These are phyloP conservation scores for Fusarium tanahbumbuense DNA, from an alignment of 2,329 filamentous ascomycete genomes.

Conservation along the genomic window DNA sequence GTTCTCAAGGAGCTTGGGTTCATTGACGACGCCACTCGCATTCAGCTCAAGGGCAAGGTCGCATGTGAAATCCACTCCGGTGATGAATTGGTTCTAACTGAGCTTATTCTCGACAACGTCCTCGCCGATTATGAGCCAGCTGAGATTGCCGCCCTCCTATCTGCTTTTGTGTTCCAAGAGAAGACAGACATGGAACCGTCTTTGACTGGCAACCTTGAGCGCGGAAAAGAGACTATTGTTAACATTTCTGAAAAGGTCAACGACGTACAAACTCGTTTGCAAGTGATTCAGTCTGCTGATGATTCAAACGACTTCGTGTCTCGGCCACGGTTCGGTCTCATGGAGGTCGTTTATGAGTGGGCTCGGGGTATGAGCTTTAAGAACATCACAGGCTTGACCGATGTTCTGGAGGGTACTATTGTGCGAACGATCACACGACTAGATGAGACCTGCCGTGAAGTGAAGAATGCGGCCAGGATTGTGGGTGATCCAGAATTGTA, in stretches of 20 bases:
- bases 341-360: conserved; percentile 99
- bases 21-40: conserved; percentile 86
- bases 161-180: conserved; percentile 96
- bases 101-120: conserved; percentile 96
- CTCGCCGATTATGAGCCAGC: conserved; percentile 95
- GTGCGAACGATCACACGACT: conserved; percentile 92
- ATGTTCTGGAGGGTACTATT: conserved; percentile 97
- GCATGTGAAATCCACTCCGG: conserved; percentile 98
- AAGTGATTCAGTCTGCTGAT: conserved; percentile 90
- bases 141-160: conserved; percentile 94
- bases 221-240: conserved; percentile 86
- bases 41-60: conserved; percentile 97
- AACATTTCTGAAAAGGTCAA: conserved; percentile 94
- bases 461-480: conserved; percentile 95
- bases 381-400: conserved; percentile 94
- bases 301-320: conserved; percentile 94
- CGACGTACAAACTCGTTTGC: conserved; percentile 85
- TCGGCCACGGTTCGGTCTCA: conserved; percentile 88
- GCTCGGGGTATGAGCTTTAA: conserved; percentile 98
- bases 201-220: conserved; percentile 83
- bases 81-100: conserved; percentile 94
- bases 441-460: conserved; percentile 96
- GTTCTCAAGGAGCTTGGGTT: conserved; percentile 94
- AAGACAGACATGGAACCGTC: conserved; percentile 87
- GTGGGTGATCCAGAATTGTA: conserved; percentile 95